These are phyloP conservation scores for Xenosphaeropsis pyriputrescens DNA, from an alignment of 2,329 filamentous ascomycete species.

Conservation along the genomic window DNA sequence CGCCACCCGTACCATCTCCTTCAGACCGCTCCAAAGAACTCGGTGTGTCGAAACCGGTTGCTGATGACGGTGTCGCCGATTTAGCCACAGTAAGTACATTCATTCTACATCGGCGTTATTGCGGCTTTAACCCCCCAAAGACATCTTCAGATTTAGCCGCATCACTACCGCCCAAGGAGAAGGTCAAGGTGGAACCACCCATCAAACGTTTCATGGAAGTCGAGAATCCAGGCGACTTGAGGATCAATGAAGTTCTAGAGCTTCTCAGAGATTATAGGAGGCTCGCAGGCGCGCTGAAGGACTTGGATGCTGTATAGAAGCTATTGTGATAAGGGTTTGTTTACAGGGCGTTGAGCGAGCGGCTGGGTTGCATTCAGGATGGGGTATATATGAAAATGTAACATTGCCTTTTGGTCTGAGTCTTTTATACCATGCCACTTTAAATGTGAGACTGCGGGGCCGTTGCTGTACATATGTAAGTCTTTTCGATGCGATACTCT, in stretches of 20 bases:
- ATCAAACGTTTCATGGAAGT: constrained; percentile 61
- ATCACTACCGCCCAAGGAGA: constrained; percentile 37
- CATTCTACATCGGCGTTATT: neutral
- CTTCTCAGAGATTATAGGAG: constrained; percentile 62
- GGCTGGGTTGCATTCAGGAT: no score
- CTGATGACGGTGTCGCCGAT: constrained; percentile 34
- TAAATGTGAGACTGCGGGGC: no score
- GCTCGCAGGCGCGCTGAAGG: constrained; percentile 48
- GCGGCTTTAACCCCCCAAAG: constrained; percentile 18
- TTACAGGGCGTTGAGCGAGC: no score
- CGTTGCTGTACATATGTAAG: no score
- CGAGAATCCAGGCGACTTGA: constrained; percentile 54
- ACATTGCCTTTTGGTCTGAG: no score
- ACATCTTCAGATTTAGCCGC: constrained; percentile 45
- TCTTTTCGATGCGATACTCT: no score
- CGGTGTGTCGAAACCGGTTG: constrained; percentile 22
- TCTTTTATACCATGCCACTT: no score
- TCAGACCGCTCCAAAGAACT: constrained; percentile 11
- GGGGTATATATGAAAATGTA: no score
- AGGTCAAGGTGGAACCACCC: constrained; percentile 45
- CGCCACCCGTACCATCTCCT: constrained; percentile 22
- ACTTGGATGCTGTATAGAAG: constrained; percentile 43
- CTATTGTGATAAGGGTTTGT: neutral
- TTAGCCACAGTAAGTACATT: constrained; percentile 34
- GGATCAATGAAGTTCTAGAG: constrained; percentile 57